Evolutionary conservation across 306 rosid species (phyloP).

Genomic region (Acacia confusa): DNA sequence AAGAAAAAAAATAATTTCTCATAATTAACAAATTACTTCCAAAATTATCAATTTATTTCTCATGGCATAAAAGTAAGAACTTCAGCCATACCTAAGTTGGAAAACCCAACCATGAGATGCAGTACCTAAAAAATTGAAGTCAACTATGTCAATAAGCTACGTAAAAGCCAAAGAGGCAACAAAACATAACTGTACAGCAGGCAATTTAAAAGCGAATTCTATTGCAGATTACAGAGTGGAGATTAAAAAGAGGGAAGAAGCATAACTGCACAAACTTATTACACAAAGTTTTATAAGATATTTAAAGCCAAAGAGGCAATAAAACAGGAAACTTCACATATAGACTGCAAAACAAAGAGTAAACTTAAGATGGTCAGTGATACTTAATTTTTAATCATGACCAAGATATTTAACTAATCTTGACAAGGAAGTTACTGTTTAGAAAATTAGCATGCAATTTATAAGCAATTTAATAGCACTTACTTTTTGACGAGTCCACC

Average conservation of each 20-base stretch:
- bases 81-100: conserved; percentile 62
- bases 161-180: neutral
- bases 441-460: neutral
- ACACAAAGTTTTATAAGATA: neutral
- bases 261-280: neutral
- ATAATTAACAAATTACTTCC: neutral
- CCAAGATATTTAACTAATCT: no score
- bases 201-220: neutral
- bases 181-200: neutral
- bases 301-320: neutral
- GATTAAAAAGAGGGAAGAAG: neutral
- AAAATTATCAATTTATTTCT: conserved; percentile 15
- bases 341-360: neutral
- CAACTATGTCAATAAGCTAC: conserved; percentile 8
- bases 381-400: no score
- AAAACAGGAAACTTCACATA: neutral
- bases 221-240: neutral
- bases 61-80: conserved; percentile 11
- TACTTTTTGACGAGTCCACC: conserved; percentile 76
- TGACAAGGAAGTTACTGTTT: no score
- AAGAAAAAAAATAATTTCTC: neutral
- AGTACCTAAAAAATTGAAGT: conserved; percentile 55
- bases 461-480: neutral
- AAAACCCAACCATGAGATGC: conserved; percentile 63
- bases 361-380: neutral